Conservation (phyloP, 2,329 filamentous ascomycete species). For the Cytospora paraplurivora region DNA sequence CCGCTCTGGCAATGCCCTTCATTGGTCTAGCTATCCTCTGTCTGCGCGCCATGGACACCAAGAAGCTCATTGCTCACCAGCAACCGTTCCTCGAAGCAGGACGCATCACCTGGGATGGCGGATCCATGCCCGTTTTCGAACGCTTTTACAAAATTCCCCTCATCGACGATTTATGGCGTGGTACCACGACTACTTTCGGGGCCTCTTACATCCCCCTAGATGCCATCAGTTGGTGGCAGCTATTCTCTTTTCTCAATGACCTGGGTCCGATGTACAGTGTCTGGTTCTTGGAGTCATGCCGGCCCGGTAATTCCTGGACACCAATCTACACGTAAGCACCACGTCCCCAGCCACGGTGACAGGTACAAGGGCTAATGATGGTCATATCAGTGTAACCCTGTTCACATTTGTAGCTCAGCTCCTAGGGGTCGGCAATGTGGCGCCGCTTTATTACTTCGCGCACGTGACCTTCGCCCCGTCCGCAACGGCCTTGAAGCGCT, state of each 20-base stretch:
- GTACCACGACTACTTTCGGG: constrained; percentile 30
- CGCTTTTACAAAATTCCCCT: constrained; percentile 28
- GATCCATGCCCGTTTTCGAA: constrained; percentile 29
- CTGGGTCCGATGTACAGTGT: constrained; percentile 33
- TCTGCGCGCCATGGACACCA: neutral
- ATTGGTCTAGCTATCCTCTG: neutral
- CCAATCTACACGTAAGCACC: constrained; percentile 32
- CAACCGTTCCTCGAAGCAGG: constrained; percentile 2
- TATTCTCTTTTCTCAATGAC: constrained; percentile 33
- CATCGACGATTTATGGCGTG: constrained; percentile 31
- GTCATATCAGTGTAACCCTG: neutral
- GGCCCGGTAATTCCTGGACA: constrained; percentile 28
- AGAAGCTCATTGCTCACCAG: constrained; percentile 2
- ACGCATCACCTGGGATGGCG: constrained; percentile 31
- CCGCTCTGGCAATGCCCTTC: constrained; percentile 2
- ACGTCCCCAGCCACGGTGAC: neutral
- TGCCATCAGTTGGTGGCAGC: constrained; percentile 32
- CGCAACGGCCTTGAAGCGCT: constrained; percentile 3
- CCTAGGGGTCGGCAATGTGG: constrained; percentile 5
- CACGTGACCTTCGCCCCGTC: constrained; percentile 4
- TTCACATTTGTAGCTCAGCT: constrained; percentile 12
- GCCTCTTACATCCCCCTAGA: constrained; percentile 31
- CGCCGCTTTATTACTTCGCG: constrained; percentile 9
- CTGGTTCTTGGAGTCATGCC: constrained; percentile 33
- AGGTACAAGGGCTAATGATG: neutral